Evolutionary conservation across 139 green algal genomes (phyloP), one percentile per base, ranked within the genome.

Genomic region (Ettlia oleoabundans): DNA sequence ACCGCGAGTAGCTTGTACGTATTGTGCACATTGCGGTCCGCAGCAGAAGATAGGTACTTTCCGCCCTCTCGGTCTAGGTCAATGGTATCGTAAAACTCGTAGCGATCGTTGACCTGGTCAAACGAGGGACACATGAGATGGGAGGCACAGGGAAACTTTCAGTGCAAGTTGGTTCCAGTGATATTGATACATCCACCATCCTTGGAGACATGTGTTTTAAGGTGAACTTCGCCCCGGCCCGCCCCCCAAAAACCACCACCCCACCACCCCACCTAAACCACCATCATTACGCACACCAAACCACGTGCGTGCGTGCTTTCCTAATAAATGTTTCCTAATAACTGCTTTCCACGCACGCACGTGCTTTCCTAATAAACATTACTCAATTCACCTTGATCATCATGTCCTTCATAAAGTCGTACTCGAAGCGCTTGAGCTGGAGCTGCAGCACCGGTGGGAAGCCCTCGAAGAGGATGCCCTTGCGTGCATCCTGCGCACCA

Each of bases 371-470:
- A n/a, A n/a, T n/a, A n/a, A n/a, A n/a, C n/a, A n/a, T n/a, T n/a
- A n/a, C n/a, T n/a, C n/a, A n/a, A 6, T 75, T 62, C 80, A 95
- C 93, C 90, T 98, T 97, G 82, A 96, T 76, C 87, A 93, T 92
- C 47, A 89, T 86, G 82, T 98, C 94, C 7, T 94, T 86, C 76
- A 93, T 78, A 51, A 93, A 97, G 84, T 99, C 97, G 83, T 98
- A 99, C 82, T 99, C 96, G 85, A 99, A 99, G 38, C 97, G 93
- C 89, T 98, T 98, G 35, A 99, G 92, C 81, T 99, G 97, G 70
- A 99, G 91, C 89, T 98, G 92, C 63, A 99, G 91, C 75, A 99
- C 94, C 15, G 96, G 96, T 9, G 97, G 96, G 35, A 99, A 93
- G 72, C 79, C 69, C 21, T 97, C 88, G 84, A 99, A 99, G 70